Evolutionary conservation across 2,329 filamentous ascomycete species (phyloP).

Genomic region (Pseudocercospora crystallina): DNA sequence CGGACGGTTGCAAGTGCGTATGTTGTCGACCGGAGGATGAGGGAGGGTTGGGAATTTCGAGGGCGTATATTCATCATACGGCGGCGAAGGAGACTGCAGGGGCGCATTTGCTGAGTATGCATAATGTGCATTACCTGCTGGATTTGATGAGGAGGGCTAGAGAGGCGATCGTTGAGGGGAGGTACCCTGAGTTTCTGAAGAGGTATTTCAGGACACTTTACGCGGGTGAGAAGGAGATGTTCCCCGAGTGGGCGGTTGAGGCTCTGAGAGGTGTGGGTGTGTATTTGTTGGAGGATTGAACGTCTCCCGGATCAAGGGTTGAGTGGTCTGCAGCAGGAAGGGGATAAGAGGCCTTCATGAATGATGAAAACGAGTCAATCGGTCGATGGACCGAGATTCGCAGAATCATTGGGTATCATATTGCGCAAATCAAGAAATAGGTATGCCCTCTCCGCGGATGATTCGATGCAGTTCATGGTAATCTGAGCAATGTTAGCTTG

Average conservation of each 20-base stretch:
- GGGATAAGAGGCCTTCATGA: no score
- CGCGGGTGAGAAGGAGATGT: conserved; percentile 59
- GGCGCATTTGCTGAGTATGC: conserved; percentile 81
- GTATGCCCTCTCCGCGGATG: no score
- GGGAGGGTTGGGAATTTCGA: conserved; percentile 76
- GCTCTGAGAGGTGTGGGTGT: conserved; percentile 79
- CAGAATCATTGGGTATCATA: no score
- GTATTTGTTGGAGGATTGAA: conserved; percentile 56
- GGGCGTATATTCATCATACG: conserved; percentile 88
- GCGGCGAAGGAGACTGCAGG: conserved; percentile 93
- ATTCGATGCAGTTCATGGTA: no score
- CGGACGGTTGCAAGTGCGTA: conserved; percentile 76
- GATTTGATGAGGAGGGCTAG: conserved; percentile 75
- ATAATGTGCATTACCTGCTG: conserved; percentile 93
- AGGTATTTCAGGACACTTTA: conserved; percentile 78
- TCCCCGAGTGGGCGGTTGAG: conserved; percentile 81
- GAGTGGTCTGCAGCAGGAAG: no score
- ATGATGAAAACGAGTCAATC: no score
- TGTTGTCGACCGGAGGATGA: conserved; percentile 68
- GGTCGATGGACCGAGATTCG: no score
- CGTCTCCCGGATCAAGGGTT: no score
- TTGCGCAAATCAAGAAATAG: no score
- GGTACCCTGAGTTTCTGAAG: conserved; percentile 74
- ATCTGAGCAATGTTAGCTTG: no score
- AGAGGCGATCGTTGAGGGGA: conserved; percentile 53